These are phyloP conservation scores for Anthracocystis setariae DNA, from an alignment of 1,284 basidiomycete species.

Conservation along the genomic window DNA sequence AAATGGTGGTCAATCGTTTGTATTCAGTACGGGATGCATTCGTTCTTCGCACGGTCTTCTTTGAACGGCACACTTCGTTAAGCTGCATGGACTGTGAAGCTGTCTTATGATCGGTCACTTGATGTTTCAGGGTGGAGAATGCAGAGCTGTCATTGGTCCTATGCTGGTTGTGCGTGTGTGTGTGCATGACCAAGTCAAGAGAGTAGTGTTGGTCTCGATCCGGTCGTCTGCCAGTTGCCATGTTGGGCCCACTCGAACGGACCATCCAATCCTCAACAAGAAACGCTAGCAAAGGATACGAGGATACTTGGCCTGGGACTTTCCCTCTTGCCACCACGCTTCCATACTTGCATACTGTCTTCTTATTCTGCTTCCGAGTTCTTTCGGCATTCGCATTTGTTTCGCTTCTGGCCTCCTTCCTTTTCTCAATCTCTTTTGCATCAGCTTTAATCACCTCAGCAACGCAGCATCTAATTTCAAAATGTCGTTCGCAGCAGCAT, in stretches of 20 bases:
- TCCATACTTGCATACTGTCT: too few relatives aligned
- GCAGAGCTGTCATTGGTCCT: constrained; percentile 6
- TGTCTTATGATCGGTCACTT: constrained; percentile 12
- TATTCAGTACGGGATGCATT: constrained; percentile 9
- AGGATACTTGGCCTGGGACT: too few relatives aligned
- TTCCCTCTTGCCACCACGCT: too few relatives aligned
- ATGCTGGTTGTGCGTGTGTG: too few relatives aligned
- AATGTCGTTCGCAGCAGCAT: constrained; percentile 49
- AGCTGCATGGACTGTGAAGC: neutral
- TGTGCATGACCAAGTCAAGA: neutral
- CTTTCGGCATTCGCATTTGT: neutral
- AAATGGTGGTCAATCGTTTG: neutral
- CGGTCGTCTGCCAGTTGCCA: neutral
- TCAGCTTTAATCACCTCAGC: neutral
- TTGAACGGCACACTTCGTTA: neutral
- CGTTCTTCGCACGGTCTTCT: constrained; percentile 26
- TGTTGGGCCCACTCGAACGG: constrained; percentile 14
- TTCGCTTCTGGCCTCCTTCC: too few relatives aligned
- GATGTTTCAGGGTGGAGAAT: neutral
- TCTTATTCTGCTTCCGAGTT: neutral
- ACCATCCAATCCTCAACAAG: constrained; percentile 2
- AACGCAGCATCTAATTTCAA: constrained; percentile 3
- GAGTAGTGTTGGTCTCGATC: constrained; percentile 22
- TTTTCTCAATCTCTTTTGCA: neutral
- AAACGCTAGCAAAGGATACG: neutral